Evolutionary conservation across 257 asterid genomes (phyloP).

Genomic region (Scutellaria barbata): DNA sequence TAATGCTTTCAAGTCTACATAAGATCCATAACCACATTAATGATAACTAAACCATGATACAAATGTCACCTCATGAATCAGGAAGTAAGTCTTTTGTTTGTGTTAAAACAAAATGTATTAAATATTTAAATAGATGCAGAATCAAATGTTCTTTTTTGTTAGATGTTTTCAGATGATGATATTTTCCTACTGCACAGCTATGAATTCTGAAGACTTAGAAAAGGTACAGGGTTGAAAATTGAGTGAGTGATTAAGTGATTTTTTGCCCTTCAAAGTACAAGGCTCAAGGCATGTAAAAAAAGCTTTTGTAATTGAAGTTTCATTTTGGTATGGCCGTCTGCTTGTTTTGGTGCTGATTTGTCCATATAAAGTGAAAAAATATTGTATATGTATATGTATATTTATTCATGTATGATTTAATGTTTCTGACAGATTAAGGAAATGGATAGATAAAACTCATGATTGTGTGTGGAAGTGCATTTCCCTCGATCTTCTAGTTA

Average conservation of each 20-base stretch:
- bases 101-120: neutral
- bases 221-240: neutral
- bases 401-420: too few relatives aligned
- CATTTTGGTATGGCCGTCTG: neutral
- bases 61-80: neutral
- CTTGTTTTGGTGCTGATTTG: conserved; percentile 10
- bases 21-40: conserved; percentile 28
- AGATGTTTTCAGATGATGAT: neutral
- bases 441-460: neutral
- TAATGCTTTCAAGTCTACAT: neutral
- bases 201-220: neutral
- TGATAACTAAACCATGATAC: conserved; percentile 23
- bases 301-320: neutral
- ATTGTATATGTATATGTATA: neutral
- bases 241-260: neutral
- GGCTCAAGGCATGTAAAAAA: conserved; percentile 4
- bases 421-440: neutral
- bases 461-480: neutral
- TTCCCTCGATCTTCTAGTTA: neutral
- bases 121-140: neutral
- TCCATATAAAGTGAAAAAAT: neutral
- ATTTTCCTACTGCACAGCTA: neutral
- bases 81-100: neutral
- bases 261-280: neutral
- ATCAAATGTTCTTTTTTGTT: neutral